Conservation (phyloP, 179 eudicot genomes). For the Monotropa hypopitys region DNA sequence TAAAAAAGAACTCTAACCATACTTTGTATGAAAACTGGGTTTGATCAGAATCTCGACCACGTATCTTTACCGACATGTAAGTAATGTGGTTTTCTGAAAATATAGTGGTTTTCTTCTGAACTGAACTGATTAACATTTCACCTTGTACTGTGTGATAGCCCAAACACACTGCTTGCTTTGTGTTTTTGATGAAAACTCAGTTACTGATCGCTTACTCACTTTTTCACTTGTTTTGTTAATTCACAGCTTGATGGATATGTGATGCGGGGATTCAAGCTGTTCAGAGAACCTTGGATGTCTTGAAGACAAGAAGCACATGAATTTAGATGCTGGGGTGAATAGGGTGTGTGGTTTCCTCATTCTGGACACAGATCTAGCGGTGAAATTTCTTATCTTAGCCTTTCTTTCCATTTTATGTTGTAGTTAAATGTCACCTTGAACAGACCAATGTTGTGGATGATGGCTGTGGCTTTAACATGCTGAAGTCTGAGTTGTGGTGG, state of each 20-base stretch:
- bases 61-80: neutral
- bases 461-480: neutral
- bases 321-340: neutral
- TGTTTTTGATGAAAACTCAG: neutral
- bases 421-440: neutral
- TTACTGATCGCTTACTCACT: neutral
- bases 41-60: neutral
- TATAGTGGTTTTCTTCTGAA: neutral
- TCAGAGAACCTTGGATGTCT: slow-evolving; percentile 1
- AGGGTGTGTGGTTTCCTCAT: neutral
- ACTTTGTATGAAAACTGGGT: neutral
- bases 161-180: no score
- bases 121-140: neutral
- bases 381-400: neutral
- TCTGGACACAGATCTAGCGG: neutral
- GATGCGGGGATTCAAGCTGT: neutral
- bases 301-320: neutral
- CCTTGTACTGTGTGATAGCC: neutral
- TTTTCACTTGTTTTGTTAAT: neutral
- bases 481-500: slow-evolving; percentile 2
- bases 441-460: slow-evolving; percentile 4
- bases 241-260: slow-evolving; percentile 9
- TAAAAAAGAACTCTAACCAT: neutral
- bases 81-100: neutral
- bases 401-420: slow-evolving; percentile 5